Evolutionary conservation across 495 filamentous ascomycete species (phyloP), one percentile per base, ranked within the genome.

Genomic region (Paragyromitra xinjiangensis): DNA sequence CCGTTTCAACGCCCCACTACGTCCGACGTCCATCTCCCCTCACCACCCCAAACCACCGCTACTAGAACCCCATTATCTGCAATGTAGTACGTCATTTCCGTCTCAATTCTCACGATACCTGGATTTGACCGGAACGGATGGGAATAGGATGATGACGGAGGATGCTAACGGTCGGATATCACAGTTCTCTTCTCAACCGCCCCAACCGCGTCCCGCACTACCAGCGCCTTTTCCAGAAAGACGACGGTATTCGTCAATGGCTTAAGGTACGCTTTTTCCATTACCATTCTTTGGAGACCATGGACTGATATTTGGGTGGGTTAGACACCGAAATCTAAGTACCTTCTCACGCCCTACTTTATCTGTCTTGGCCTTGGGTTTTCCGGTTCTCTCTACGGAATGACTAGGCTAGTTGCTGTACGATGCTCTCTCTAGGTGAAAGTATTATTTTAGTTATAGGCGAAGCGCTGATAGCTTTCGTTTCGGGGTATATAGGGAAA

Each of bases 131-230:
- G 14, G 56, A 68, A n/a, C 19, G 44, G 16, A 39, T 19, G 50
- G 42, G 19, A 56, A 48, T 42, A 29, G 39, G 65, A 40, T 6
- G 3, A 45, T 39, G n/a, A 6, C 8, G 29, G 74, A 12, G 24
- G 34, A 16, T 22, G 59, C 34, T 67, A 67, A 66, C 29, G 8
- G 9, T 26, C 12, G 45, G 68, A 26, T 42, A 26, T 37, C 9
- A 45, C 24, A 80, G 77, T 69, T 51, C 87, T 69, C 87, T 88
- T 81, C 78, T 92, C 83, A 86, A 90, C 87, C 91, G 91, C 81
- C 86, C 89, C 84, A 93, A 93, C 87, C 87, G 88, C 78, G 91
- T 93, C 72, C 89, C 88, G 45, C 85, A 87, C 80, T 92, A 91
- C 85, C 91, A 93, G 85, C 86, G 88, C 68, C 70, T 90, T 44